A percentile compares a stretch with the other conserved stretches of the same genome.
Conservation (phyloP, 495 filamentous ascomycete species). For the Amphirosellinia nigrospora region DNA sequence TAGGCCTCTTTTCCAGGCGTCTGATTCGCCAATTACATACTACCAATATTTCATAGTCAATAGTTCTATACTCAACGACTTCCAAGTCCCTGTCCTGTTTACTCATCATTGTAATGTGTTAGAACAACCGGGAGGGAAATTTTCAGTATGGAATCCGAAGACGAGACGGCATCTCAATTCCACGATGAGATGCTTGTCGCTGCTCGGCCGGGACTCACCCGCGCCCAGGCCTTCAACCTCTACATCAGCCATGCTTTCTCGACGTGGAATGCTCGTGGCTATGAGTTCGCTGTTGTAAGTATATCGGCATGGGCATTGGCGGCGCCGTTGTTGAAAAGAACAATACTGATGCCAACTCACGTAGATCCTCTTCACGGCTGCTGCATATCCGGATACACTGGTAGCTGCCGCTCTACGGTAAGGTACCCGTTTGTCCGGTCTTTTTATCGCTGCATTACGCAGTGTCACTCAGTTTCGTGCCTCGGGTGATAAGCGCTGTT, state of each 20-base stretch:
- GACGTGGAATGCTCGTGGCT: constrained; percentile 44
- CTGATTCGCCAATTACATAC: background rate
- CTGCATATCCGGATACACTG: constrained; percentile 63
- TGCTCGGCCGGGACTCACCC: constrained; percentile 28
- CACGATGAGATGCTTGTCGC: background rate
- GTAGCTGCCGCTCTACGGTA: constrained; percentile 50
- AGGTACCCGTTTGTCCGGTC: constrained; percentile 21
- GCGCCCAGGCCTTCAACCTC: constrained; percentile 53
- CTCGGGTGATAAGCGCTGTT: constrained; percentile 30
- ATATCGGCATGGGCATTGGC: background rate
- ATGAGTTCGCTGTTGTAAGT: constrained; percentile 48
- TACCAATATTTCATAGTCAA: background rate
- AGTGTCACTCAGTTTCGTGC: background rate
- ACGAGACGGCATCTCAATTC: background rate
- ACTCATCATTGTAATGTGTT: background rate
- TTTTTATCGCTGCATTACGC: constrained; percentile 8
- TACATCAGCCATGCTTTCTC: constrained; percentile 54
- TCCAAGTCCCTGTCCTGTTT: background rate
- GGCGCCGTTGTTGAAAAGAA: background rate
- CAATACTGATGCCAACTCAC: background rate
- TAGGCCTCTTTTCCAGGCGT: background rate
- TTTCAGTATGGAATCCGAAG: constrained; percentile 15
- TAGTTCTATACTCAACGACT: background rate
- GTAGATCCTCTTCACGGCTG: constrained; percentile 65
- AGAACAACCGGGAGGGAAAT: background rate